Percentiles rank a stretch among this genome's conserved stretches.
phyloP scores from a whole-genome alignment of 805 yeast genomes.

The Candida koratica region DNA sequence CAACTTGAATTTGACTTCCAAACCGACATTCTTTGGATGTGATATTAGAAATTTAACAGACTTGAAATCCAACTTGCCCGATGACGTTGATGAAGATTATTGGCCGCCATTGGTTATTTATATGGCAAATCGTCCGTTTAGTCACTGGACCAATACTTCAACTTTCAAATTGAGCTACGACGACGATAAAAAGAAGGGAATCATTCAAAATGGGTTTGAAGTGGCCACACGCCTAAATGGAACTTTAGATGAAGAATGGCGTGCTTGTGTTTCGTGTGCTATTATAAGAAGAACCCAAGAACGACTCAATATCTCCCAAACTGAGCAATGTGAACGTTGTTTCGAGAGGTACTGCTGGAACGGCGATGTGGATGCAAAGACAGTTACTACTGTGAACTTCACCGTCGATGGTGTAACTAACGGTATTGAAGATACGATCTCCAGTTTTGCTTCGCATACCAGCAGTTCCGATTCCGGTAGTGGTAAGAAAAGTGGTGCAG shows the following conservation, averaged over 20 bases:
- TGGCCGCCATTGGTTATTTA: conserved; percentile 76
- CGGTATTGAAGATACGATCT: conserved; percentile 8
- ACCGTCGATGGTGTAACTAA: conserved; percentile 14
- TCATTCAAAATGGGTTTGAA: conserved; percentile 75
- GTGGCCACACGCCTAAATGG: conserved; percentile 60
- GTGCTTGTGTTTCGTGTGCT: conserved; percentile 78
- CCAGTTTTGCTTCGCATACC: too few species aligned
- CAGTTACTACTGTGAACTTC: conserved; percentile 12
- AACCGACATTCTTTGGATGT: conserved; percentile 84
- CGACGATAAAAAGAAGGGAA: conserved; percentile 50
- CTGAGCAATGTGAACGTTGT: conserved; percentile 70
- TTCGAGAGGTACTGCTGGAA: conserved; percentile 76
- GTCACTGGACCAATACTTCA: conserved; percentile 65
- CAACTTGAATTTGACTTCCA: conserved; percentile 55
- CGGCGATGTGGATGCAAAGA: conserved; percentile 33
- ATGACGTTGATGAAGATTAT: conserved; percentile 16
- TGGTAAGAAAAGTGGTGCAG: conserved; percentile 4
- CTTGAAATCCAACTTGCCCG: conserved; percentile 22
- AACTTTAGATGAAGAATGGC: conserved; percentile 66
- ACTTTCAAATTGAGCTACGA: conserved; percentile 64
- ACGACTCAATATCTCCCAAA: conserved; percentile 53
- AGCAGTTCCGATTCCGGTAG: conserved; percentile 1
- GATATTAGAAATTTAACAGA: conserved; percentile 58
- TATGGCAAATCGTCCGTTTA: conserved; percentile 67
- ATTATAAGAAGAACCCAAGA: conserved; percentile 75